Conservation (phyloP, 306 rosid genomes). For the Prunus davidiana region DNA sequence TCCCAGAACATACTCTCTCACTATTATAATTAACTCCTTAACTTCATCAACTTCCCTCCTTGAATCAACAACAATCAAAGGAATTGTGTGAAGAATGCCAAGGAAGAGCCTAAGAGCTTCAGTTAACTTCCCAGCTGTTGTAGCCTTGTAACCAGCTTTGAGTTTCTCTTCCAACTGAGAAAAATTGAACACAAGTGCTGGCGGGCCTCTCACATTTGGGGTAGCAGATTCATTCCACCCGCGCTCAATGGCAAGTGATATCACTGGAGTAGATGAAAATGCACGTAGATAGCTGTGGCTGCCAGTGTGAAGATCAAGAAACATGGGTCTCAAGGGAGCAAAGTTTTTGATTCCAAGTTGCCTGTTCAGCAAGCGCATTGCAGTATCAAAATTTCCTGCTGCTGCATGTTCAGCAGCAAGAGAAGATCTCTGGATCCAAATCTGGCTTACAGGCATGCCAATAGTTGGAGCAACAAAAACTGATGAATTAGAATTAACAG, state of each 20-base stretch:
- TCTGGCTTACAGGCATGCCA: conserved; percentile 90
- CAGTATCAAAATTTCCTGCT: conserved; percentile 90
- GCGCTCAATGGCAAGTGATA: conserved; percentile 77
- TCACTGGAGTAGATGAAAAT: conserved; percentile 70
- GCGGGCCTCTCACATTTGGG: conserved; percentile 78
- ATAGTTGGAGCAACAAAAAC: conserved; percentile 80
- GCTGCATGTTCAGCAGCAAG: conserved; percentile 98
- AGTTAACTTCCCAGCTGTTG: conserved; percentile 71
- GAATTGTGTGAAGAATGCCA: conserved; percentile 73
- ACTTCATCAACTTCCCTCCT: conserved; percentile 96
- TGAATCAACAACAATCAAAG: conserved; percentile 79
- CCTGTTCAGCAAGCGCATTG: conserved; percentile 80
- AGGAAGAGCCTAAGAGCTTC: conserved; percentile 67
- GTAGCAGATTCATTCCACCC: conserved; percentile 81
- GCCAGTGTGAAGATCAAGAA: conserved; percentile 75
- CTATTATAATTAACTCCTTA: conserved; percentile 73
- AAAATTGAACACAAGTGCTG: conserved; percentile 68
- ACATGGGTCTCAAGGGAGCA: conserved; percentile 65
- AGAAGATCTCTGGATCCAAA: conserved; percentile 86
- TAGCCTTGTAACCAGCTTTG: conserved; percentile 82
- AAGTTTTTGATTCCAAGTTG: conserved; percentile 90
- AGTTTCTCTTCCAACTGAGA: conserved; percentile 84
- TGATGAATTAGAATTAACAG: conserved; percentile 47
- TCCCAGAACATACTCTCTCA: conserved; percentile 83
- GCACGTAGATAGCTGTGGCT: conserved; percentile 78